Evolutionary conservation across 1,284 basidiomycete genomes (phyloP), one percentile per base, ranked within the genome.

Genomic region (Amylostereum chailletii): DNA sequence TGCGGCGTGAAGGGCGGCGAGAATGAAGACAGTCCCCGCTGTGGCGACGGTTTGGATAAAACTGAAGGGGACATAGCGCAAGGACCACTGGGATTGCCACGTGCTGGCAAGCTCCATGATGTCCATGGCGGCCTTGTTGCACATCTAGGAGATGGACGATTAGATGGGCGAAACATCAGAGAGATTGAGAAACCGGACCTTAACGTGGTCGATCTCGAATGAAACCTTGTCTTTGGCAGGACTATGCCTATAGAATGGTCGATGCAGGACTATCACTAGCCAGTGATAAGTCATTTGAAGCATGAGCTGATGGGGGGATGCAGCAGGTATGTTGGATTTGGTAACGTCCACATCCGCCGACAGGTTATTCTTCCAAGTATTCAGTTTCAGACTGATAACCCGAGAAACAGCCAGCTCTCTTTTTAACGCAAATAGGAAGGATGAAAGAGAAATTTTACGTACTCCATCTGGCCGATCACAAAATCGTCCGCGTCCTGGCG

Each of bases 31-130:
- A 0, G 82, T 86, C 11, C 82, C 83, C 0, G 83, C 80, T 5
- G 77, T 75, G 61, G 84, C 86, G 45, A 79, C 69, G 42, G 77
- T 74, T 57, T 86, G 82, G 32, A 82, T 70, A 42, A 81, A 67
- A 3, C 81, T 82, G 42, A 84, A 74, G 0, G 83, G 79, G n/a
- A 74, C 69, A 56, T 76, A 83, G 31, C 83, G 79, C 3, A 86
- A 66, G 1, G 71, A 69, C 57, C 83, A 85, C 11, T 77, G 69
- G 5, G 65, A 63, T 42, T 75, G 69, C 77, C 79, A 86, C 2
- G 75, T 74, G 1, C 66, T 68, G 2, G 79, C 65, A 1, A 85
- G 68, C 9, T 77, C 71, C 62, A 86, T 77, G 50, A 83, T 80
- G 49, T 81, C 77, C 37, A 77, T 70, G 0, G 83, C 81, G 0